Percentiles rank a stretch among this genome's conserved stretches.
Conservation (phyloP, 2,329 filamentous ascomycete species). For the Cladophialophora chaetospira region DNA sequence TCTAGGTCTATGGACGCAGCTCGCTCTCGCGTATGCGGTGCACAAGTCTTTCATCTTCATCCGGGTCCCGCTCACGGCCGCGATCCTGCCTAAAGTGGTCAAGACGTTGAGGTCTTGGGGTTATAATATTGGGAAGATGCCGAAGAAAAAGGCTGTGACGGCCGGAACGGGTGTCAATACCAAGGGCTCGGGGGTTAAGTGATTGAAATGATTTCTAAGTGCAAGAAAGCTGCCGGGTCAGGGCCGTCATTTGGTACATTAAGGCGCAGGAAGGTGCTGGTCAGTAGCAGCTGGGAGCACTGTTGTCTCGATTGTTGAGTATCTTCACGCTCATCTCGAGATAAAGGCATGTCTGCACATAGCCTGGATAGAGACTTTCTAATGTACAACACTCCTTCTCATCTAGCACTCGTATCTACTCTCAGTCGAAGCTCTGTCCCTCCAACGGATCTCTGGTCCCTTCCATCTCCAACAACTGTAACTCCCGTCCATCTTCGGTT, state of each 20-base stretch:
- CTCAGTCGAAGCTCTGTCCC: slow-evolving; percentile 5
- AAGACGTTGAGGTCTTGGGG: slow-evolving; percentile 85
- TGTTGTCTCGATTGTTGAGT: too few species aligned
- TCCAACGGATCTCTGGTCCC: slow-evolving; percentile 28
- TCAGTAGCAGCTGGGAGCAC: too few species aligned
- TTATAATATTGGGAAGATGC: slow-evolving; percentile 85
- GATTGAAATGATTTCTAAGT: too few species aligned
- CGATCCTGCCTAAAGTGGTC: slow-evolving; percentile 91
- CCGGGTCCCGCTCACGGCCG: slow-evolving; percentile 87
- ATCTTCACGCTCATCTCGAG: too few species aligned
- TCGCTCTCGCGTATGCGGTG: slow-evolving; percentile 91
- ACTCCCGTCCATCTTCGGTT: slow-evolving; percentile 63
- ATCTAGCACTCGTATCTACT: background rate
- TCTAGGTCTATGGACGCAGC: slow-evolving; percentile 73
- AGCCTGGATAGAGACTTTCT: background rate
- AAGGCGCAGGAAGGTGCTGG: too few species aligned
- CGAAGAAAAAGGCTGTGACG: slow-evolving; percentile 25
- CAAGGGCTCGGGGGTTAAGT: slow-evolving; percentile 31
- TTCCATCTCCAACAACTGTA: slow-evolving; percentile 65
- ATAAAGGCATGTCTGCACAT: background rate
- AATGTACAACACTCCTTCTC: slow-evolving; percentile 13
- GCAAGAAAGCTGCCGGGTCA: too few species aligned
- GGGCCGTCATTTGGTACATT: too few species aligned
- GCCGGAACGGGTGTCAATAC: slow-evolving; percentile 34
- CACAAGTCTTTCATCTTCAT: slow-evolving; percentile 98